Base-by-base conservation (phyloP, 2,329 filamentous ascomycete genomes). In the Pleurostoma richardsiae region DNA sequence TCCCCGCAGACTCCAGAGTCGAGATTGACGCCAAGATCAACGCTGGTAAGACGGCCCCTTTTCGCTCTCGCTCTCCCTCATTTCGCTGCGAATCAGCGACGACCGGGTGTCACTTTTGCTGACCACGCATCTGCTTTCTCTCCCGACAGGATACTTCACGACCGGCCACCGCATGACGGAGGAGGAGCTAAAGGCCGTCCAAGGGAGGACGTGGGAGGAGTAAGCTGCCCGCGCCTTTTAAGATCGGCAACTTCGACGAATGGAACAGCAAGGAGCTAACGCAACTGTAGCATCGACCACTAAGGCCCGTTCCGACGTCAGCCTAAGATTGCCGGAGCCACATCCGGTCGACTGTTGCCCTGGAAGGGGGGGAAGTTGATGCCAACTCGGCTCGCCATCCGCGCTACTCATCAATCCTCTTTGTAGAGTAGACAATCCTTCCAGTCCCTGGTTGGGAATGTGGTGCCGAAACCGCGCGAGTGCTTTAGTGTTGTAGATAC, bases 1-100 rank as follows among this genome's bases (percentile, higher is more conserved):
- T 97, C 58, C 94, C 94, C 10, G 88, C 85, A 52, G 94, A 97
- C 68, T 95, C 90, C 45, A 79, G 92, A 55, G 94, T 97, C n/a
- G 94, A 99, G 68, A 99, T 97, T 61, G 94, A 97, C 67, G 94
- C 94, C 49, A 97, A 97, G 74, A 96, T 97, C 63, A 94, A 92
- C 57, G 90, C 92, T 50, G 94, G 87, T 90, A 70, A 68, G 82
- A 70, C 47, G 31, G 38, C 30, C 45, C 48, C 48, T 28, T 41
- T 45, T 40, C n/a, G n/a, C n/a, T 4, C 11, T 26, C 19, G 3
- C 27, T 42, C 4, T 30, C 19, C n/a, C 28, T 31, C 10, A 7
- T 33, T 30, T 19, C 39, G 11, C 39, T 26, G 41, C 10, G 41
- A 7, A 42, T 29, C n/a, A 10, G 11, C 30, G n/a, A 27, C 8